Percentiles rank a stretch among this genome's conserved stretches.
phyloP scores from a whole-genome alignment of 2,329 filamentous ascomycete species.

The Graphiopsis chlorocephala region DNA sequence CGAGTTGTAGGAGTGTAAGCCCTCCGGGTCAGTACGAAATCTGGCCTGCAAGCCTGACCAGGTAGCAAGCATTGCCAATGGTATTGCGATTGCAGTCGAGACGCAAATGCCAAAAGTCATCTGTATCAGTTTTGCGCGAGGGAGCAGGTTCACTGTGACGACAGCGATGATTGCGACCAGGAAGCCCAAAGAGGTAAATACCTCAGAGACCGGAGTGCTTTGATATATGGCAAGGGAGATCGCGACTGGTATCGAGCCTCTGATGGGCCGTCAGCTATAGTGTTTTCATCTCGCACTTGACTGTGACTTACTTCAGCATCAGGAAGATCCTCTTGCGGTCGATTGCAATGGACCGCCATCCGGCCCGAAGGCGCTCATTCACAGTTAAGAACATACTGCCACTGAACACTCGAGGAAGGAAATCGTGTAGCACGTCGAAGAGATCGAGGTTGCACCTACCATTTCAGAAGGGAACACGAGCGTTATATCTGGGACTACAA shows the following conservation, averaged over 20 bases:
- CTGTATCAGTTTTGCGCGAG: neutral
- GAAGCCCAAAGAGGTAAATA: neutral
- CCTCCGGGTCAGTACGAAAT: neutral
- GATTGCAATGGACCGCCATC: neutral
- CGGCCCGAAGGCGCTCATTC: neutral
- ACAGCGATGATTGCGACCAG: neutral
- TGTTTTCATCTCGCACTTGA: neutral
- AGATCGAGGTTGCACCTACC: neutral
- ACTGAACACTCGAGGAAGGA: neutral
- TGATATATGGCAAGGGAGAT: neutral
- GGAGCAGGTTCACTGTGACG: neutral
- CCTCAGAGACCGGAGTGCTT: neutral
- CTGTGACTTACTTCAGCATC: neutral
- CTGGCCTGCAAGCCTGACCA: neutral
- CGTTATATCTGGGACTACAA: neutral
- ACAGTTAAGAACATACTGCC: neutral
- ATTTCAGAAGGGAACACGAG: neutral
- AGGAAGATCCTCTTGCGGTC: neutral
- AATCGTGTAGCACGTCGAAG: neutral
- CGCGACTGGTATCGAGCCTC: neutral
- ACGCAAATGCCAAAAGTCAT: neutral
- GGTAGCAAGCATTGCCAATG: neutral
- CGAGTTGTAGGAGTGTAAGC: neutral
- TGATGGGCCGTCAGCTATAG: neutral
- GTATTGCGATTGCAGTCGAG: neutral